phyloP scores from a whole-genome alignment of 495 filamentous ascomycete genomes.

The Trypethelium eluteriae region DNA sequence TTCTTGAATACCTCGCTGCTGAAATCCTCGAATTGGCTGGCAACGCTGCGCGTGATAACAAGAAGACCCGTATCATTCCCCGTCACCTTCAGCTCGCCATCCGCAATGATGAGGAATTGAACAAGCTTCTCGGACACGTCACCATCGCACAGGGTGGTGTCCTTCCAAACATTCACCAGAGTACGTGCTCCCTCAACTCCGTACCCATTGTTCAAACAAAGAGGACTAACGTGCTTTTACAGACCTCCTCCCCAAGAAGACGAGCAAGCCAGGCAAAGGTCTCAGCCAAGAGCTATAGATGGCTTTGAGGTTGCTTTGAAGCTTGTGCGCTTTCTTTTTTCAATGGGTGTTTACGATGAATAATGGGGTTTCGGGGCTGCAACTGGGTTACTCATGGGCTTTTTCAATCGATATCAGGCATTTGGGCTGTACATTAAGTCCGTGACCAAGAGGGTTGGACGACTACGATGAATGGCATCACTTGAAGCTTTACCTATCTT shows the following conservation, averaged over 20 bases:
- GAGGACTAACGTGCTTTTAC: conserved; percentile 40
- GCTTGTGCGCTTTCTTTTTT: conserved; percentile 49
- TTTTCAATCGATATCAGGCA: conserved; percentile 13
- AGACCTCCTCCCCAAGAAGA: conserved; percentile 99
- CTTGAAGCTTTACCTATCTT: not conserved
- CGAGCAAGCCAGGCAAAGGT: conserved; percentile 82
- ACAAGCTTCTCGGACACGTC: conserved; percentile 98
- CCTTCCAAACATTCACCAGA: conserved; percentile 96
- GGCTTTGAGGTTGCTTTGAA: conserved; percentile 41
- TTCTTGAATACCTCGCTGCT: conserved; percentile 96
- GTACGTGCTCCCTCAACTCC: conserved; percentile 48
- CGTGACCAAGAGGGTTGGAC: conserved; percentile 1
- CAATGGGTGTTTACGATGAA: conserved; percentile 50
- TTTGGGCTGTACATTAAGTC: conserved; percentile 11
- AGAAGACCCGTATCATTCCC: conserved; percentile 99
- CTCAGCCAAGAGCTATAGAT: conserved; percentile 82
- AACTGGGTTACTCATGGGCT: conserved; percentile 12
- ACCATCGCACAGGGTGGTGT: conserved; percentile 99
- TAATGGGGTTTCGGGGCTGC: conserved; percentile 69
- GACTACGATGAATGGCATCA: conserved; percentile 10
- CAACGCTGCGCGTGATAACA: conserved; percentile 98
- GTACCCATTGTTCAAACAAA: not conserved
- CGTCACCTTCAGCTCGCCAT: conserved; percentile 99
- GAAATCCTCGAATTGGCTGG: conserved; percentile 98
- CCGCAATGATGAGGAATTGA: conserved; percentile 97